Evolutionary conservation across 1,284 basidiomycete genomes (phyloP).

Genomic region (Cutaneotrichosporon sp.): DNA sequence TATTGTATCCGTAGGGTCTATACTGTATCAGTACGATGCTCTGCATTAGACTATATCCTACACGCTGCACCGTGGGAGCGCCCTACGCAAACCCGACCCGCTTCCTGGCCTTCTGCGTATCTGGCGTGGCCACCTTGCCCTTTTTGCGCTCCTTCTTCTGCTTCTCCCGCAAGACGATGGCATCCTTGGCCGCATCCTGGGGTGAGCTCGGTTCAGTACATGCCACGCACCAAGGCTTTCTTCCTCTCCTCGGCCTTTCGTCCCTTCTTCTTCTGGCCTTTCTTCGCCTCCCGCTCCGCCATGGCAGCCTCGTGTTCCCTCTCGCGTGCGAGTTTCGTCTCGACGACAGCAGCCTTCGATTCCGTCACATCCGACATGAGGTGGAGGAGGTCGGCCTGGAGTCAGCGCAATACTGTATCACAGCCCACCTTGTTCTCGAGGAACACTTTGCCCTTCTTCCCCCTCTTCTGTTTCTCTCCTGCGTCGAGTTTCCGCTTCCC

Average conservation of each 20-base stretch:
- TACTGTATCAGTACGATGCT: no score
- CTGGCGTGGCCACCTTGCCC: not conserved
- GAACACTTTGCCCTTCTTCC: constrained; percentile 5
- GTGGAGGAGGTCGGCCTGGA: not conserved
- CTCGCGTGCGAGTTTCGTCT: not conserved
- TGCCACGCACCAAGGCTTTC: not conserved
- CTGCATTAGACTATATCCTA: no score
- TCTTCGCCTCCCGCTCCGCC: not conserved
- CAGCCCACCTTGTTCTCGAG: not conserved
- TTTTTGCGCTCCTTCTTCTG: not conserved
- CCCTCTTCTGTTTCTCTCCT: not conserved
- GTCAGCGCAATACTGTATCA: not conserved
- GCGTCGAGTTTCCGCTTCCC: no score
- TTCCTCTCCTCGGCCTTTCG: not conserved
- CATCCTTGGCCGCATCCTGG: constrained; percentile 2
- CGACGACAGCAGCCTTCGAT: not conserved
- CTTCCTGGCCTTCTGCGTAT: not conserved
- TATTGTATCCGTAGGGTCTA: no score
- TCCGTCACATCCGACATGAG: not conserved
- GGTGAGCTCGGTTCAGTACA: no score
- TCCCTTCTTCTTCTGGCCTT: not conserved
- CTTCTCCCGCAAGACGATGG: constrained; percentile 1
- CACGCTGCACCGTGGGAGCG: not conserved
- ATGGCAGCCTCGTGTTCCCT: not conserved
- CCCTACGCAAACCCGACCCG: constrained; percentile 1